Conservation (phyloP, 768 basidiomycete species). For the Infundibulicybe gibba region DNA sequence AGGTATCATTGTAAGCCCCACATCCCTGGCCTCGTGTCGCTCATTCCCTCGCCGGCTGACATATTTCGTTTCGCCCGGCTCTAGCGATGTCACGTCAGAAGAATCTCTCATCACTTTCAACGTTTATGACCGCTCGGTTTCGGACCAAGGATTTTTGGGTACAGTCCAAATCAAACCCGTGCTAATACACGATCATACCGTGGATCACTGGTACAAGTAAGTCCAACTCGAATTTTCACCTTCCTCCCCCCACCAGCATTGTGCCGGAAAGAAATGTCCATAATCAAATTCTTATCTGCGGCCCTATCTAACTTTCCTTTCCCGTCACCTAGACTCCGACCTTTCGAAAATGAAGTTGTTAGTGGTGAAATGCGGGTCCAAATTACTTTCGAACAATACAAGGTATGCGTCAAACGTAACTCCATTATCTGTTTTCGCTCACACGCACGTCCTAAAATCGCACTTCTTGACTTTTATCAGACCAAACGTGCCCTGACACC, state of each 20-base stretch:
- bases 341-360: conserved; percentile 77
- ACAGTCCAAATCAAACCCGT: conserved; percentile 88
- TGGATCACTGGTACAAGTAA: conserved; percentile 97
- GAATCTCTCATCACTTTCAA: conserved; percentile 81
- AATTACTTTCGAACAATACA: conserved; percentile 88
- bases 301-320: conserved; percentile 8
- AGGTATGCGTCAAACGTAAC: conserved; percentile 45
- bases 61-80: conserved; percentile 15
- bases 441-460: conserved; percentile 3
- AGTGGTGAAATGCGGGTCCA: conserved; percentile 94
- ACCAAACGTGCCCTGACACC: conserved; percentile 86
- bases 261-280: neutral
- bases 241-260: conserved; percentile 11
- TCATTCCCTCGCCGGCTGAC: neutral
- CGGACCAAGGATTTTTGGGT: conserved; percentile 88
- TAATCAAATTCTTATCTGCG: conserved; percentile 6
- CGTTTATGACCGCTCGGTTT: conserved; percentile 84
- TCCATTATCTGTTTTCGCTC: too few species aligned
- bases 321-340: conserved; percentile 50
- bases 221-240: conserved; percentile 26
- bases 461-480: conserved; percentile 31
- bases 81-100: conserved; percentile 91
- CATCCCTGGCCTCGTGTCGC: neutral
- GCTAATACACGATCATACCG: conserved; percentile 87
- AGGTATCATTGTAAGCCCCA: conserved; percentile 88